phyloP scores from a whole-genome alignment of 176 grass and related monocot species.

The Triticum monococcum region DNA sequence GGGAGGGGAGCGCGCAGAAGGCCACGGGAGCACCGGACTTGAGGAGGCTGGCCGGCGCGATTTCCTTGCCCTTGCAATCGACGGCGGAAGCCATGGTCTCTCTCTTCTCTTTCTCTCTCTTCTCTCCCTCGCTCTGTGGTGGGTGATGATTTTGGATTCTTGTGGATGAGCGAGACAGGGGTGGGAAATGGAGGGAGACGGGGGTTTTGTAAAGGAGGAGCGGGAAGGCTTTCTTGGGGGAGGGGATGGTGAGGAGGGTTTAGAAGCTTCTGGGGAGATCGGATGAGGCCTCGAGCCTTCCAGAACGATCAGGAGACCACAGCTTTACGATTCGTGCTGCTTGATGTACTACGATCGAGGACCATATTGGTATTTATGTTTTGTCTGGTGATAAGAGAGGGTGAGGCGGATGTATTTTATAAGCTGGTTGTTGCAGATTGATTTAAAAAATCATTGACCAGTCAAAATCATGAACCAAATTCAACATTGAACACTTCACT shows the following conservation, averaged over 20 bases:
- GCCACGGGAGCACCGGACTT: neutral
- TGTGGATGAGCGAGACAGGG: neutral
- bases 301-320: neutral
- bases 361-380: too few relatives aligned
- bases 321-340: neutral
- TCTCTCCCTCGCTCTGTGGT: neutral
- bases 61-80: neutral
- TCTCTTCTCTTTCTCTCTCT: neutral
- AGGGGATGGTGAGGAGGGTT: slow-evolving; percentile 18
- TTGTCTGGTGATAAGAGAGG: too few relatives aligned
- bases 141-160: neutral
- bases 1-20: neutral
- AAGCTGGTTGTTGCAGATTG: too few relatives aligned
- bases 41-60: slow-evolving; percentile 27
- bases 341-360: neutral
- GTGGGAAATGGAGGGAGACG: neutral
- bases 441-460: too few relatives aligned
- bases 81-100: too few relatives aligned
- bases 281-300: neutral
- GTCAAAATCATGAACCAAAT: too few relatives aligned
- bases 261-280: slow-evolving; percentile 24
- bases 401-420: too few relatives aligned
- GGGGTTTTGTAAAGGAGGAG: neutral
- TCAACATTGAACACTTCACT: too few relatives aligned
- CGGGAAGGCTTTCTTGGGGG: slow-evolving; percentile 20